Conservation (phyloP, 495 filamentous ascomycete genomes). For the Staphylotrichum tortipilum region DNA sequence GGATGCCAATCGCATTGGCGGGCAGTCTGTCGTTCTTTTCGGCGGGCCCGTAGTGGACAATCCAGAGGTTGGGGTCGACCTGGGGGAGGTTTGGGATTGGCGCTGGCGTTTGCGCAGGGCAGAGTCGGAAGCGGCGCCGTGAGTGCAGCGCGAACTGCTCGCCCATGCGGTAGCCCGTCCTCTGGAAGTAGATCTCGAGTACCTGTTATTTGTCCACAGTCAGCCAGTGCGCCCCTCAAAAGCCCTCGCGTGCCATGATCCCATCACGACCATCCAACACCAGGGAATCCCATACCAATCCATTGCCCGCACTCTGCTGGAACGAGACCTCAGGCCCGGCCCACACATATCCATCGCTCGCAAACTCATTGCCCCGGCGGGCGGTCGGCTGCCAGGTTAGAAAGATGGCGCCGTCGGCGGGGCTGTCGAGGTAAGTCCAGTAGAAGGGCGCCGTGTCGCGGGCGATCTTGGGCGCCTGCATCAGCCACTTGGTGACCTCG, state of each 20-base stretch:
- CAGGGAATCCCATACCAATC: constrained; percentile 56
- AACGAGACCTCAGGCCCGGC: constrained; percentile 64
- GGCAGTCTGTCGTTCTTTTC: constrained; percentile 66
- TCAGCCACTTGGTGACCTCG: constrained; percentile 66
- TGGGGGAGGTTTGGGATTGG: constrained; percentile 51
- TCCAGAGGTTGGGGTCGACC: constrained; percentile 77
- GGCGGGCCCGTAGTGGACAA: constrained; percentile 79
- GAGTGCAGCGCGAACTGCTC: constrained; percentile 64
- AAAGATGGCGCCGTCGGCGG: constrained; percentile 68
- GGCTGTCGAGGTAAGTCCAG: constrained; percentile 84
- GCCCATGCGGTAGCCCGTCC: constrained; percentile 63
- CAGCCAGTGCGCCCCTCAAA: constrained; percentile 2
- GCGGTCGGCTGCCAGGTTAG: constrained; percentile 77
- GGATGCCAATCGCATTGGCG: constrained; percentile 49
- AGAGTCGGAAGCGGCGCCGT: constrained; percentile 75
- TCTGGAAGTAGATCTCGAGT: constrained; percentile 77
- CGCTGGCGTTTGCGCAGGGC: constrained; percentile 50
- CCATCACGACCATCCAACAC: no score
- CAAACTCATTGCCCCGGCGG: constrained; percentile 57
- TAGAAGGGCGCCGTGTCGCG: constrained; percentile 68
- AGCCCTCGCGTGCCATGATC: no score
- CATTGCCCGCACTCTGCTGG: constrained; percentile 56
- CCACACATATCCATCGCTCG: constrained; percentile 92
- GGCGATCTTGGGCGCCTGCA: constrained; percentile 70
- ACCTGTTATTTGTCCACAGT: constrained; percentile 29